A percentile compares a stretch with the other conserved stretches of the same genome.
phyloP scores from a whole-genome alignment of 345 rosid species.

The Pelargonium nanum region DNA sequence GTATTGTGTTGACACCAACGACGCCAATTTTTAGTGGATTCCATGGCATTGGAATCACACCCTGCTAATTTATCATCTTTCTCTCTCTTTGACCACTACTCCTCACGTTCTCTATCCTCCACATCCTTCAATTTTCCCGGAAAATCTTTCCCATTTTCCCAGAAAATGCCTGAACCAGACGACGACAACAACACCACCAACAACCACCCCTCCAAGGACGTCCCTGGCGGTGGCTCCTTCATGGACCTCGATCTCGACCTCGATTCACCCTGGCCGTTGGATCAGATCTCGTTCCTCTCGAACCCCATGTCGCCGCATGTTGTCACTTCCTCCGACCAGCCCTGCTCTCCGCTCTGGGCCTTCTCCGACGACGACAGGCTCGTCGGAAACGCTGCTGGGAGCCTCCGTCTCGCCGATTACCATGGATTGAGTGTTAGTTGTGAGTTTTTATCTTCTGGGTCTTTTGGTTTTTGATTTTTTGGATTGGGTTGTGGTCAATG shows the following conservation, averaged over 20 bases:
- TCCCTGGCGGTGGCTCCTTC: conserved; percentile 3
- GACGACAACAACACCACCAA: not conserved
- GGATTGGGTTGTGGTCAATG: not conserved
- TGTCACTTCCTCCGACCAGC: conserved; percentile 51
- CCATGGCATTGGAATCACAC: not conserved
- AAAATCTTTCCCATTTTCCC: not conserved
- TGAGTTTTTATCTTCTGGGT: conserved; percentile 19
- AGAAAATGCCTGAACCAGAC: not conserved
- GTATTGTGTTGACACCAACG: no score
- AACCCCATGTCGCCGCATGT: conserved; percentile 45
- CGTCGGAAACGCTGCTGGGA: conserved; percentile 6
- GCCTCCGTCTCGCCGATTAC: conserved; percentile 31
- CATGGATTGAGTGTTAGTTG: conserved; percentile 38
- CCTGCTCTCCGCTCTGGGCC: conserved; percentile 88
- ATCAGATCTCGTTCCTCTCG: conserved; percentile 43
- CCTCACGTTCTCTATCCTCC: not conserved
- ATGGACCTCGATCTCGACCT: conserved; percentile 68
- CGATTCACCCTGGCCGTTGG: conserved; percentile 59
- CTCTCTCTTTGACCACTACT: no score
- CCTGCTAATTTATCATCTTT: not conserved
- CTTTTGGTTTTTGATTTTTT: not conserved
- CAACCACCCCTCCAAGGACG: not conserved
- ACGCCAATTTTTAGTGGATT: no score
- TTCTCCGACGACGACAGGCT: conserved; percentile 49
- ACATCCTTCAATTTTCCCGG: not conserved